Evolutionary conservation across 768 basidiomycete genomes (phyloP).

Genomic region (Lanmaoa rubissima): DNA sequence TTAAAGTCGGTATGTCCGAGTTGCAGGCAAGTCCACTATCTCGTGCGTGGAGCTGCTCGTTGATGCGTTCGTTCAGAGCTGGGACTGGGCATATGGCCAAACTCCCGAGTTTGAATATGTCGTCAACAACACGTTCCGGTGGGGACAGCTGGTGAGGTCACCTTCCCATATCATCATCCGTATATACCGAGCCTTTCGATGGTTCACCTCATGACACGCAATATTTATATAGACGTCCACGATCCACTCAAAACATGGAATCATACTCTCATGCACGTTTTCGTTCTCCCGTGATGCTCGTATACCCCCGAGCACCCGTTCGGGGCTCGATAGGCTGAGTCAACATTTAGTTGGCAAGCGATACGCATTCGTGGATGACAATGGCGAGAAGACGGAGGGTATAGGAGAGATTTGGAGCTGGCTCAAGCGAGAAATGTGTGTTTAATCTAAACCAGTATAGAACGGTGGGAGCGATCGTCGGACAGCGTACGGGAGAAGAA

Average conservation of each 20-base stretch:
- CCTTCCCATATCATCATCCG: slow-evolving; percentile 8
- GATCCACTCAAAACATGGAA: neutral
- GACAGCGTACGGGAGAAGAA: neutral
- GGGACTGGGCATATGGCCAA: slow-evolving; percentile 93
- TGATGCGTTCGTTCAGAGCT: slow-evolving; percentile 51
- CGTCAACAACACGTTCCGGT: slow-evolving; percentile 41
- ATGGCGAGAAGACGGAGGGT: neutral
- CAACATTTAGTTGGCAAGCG: slow-evolving; percentile 34
- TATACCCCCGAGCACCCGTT: neutral
- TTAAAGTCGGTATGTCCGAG: slow-evolving; percentile 68
- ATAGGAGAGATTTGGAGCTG: slow-evolving; percentile 30
- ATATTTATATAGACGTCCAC: neutral
- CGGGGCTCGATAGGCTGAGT: slow-evolving; percentile 22
- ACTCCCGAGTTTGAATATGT: slow-evolving; percentile 89
- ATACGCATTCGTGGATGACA: slow-evolving; percentile 38
- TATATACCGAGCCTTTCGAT: neutral
- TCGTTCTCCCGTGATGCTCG: neutral
- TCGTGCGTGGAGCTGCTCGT: neutral
- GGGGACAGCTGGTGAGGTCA: slow-evolving; percentile 47
- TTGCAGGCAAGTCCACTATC: slow-evolving; percentile 50
- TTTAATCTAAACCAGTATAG: neutral
- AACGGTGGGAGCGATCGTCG: neutral
- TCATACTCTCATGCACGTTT: slow-evolving; percentile 15
- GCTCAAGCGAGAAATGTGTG: slow-evolving; percentile 26
- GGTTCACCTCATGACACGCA: neutral